Evolutionary conservation across 257 asterid genomes (phyloP).

Genomic region (Gardenia jasminoides): DNA sequence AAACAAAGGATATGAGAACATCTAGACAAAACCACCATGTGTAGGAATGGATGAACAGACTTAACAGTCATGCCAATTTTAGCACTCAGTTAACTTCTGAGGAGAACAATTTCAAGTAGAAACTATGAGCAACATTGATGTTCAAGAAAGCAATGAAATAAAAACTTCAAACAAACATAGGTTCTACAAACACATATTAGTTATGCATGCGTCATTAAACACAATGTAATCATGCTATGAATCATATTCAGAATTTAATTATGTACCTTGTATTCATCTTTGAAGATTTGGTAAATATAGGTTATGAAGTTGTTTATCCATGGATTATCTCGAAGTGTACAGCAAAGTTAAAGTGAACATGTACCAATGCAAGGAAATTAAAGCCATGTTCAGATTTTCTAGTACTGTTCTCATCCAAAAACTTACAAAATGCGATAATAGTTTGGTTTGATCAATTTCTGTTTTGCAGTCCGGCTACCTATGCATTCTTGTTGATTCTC

Average conservation of each 20-base stretch:
- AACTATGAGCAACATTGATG: no score
- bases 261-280: not conserved
- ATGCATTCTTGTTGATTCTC: constrained; percentile 60
- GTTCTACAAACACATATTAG: not conserved
- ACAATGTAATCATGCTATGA: not conserved
- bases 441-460: constrained; percentile 16
- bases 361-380: not conserved
- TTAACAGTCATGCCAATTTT: not conserved
- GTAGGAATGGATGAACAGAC: not conserved
- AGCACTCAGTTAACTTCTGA: not conserved
- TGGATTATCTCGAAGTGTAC: not conserved
- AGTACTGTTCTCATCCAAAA: not conserved
- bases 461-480: constrained; percentile 61
- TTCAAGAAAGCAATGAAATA: not conserved
- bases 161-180: not conserved
- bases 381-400: not conserved
- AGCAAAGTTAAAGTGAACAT: not conserved
- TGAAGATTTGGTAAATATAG: not conserved
- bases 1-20: not conserved
- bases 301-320: not conserved
- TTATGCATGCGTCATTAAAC: not conserved
- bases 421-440: not conserved
- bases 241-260: not conserved
- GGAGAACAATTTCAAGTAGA: not conserved
- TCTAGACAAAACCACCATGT: not conserved